A percentile compares a stretch with the other conserved stretches of the same genome.
Conservation (phyloP, 2,329 filamentous ascomycete genomes). For the Aspergillus pseudoglaucus region DNA sequence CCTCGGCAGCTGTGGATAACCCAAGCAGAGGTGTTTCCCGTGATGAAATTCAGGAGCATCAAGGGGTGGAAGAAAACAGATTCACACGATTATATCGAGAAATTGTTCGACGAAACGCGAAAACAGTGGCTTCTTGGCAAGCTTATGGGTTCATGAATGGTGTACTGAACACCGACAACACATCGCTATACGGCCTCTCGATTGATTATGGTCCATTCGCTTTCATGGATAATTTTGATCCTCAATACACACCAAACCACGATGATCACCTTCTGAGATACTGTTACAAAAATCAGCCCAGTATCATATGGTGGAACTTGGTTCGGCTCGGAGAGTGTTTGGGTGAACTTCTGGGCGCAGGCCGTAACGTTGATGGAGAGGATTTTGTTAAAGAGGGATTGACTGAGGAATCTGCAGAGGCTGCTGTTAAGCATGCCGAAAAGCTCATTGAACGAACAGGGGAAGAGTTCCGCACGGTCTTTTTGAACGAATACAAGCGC, state of each 20-base stretch:
- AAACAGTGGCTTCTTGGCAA: slow-evolving; percentile 88
- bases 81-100: slow-evolving; percentile 84
- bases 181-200: slow-evolving; percentile 78
- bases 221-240: slow-evolving; percentile 96
- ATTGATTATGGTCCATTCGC: slow-evolving; percentile 97
- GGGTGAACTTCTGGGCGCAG: slow-evolving; percentile 80
- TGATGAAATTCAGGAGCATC: slow-evolving; percentile 59
- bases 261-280: slow-evolving; percentile 86
- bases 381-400: slow-evolving; percentile 69
- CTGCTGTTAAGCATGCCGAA: slow-evolving; percentile 74
- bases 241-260: slow-evolving; percentile 90
- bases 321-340: slow-evolving; percentile 83
- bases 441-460: slow-evolving; percentile 71
- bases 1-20: slow-evolving; percentile 32
- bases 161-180: slow-evolving; percentile 96
- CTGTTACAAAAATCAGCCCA: slow-evolving; percentile 87
- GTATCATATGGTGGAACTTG: slow-evolving; percentile 97
- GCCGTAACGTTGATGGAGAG: slow-evolving; percentile 62
- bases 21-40: slow-evolving; percentile 50
- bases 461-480: slow-evolving; percentile 83
- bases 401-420: slow-evolving; percentile 58
- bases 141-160: slow-evolving; percentile 99
- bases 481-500: slow-evolving; percentile 80
- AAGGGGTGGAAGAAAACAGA: slow-evolving; percentile 69
- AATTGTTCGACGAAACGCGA: slow-evolving; percentile 76